phyloP scores from a whole-genome alignment of 306 rosid genomes.

The Ceratonia siliqua region DNA sequence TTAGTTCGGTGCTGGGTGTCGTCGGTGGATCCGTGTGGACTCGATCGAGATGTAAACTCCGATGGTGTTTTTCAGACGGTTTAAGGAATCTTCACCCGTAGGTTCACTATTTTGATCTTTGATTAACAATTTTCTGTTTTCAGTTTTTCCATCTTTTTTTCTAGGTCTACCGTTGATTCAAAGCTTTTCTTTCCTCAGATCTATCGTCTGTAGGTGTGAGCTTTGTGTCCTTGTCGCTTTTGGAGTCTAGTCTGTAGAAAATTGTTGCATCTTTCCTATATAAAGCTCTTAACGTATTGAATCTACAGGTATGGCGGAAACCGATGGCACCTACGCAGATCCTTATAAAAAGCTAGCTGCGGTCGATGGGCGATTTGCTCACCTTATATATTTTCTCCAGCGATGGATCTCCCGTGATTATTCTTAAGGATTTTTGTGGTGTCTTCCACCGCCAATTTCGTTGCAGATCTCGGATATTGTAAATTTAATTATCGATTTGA shows the following conservation, averaged over 20 bases:
- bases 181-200: not conserved
- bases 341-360: not conserved
- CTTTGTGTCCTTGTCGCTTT: not conserved
- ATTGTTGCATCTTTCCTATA: not conserved
- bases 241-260: conserved; percentile 7
- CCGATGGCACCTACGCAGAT: not conserved
- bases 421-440: not conserved
- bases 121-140: not conserved
- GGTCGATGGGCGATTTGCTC: not conserved
- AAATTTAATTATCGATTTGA: conserved; percentile 1
- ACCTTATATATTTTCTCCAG: too few relatives aligned
- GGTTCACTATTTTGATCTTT: not conserved
- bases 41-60: conserved; percentile 25
- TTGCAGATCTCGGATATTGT: conserved; percentile 19
- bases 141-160: not conserved
- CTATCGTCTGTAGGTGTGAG: not conserved
- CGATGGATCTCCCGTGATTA: not conserved
- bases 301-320: conserved; percentile 30
- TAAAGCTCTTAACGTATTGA: conserved; percentile 2
- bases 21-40: conserved; percentile 5
- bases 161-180: not conserved
- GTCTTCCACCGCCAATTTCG: not conserved
- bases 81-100: not conserved
- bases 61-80: not conserved
- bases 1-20: rapidly evolving